Evolutionary conservation across 2,329 filamentous ascomycete genomes (phyloP).

Genomic region (Trichoderma hamatum): DNA sequence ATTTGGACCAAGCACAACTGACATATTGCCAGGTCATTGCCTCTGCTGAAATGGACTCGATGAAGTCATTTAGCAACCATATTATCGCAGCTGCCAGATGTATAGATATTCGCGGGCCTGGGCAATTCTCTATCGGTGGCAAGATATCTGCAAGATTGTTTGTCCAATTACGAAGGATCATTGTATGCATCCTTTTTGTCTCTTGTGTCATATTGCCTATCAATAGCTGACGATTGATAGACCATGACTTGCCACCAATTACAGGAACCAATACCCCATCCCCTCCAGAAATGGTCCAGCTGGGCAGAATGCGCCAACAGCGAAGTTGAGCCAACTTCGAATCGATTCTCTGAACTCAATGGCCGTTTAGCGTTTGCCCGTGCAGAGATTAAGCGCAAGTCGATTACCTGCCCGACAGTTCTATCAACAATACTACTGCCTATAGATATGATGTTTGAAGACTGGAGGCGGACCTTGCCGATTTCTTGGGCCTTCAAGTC

Average conservation of each 20-base stretch:
- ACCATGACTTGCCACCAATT: constrained; percentile 33
- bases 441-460: too few species aligned
- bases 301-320: constrained; percentile 28
- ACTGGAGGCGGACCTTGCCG: too few species aligned
- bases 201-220: too few species aligned
- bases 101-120: constrained; percentile 31
- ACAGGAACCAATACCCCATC: constrained; percentile 31
- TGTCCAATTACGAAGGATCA: constrained; percentile 30
- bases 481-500: too few species aligned
- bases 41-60: constrained; percentile 27
- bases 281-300: constrained; percentile 29
- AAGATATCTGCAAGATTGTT: constrained; percentile 28
- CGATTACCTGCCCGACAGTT: too few species aligned
- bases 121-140: constrained; percentile 28
- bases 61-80: constrained; percentile 32
- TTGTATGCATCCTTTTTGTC: constrained; percentile 20
- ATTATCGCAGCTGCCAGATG: constrained; percentile 30
- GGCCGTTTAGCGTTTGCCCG: too few species aligned
- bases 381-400: too few species aligned
- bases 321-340: background rate
- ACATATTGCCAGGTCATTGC: constrained; percentile 29
- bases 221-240: background rate
- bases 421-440: too few species aligned
- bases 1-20: too few species aligned
- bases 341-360: too few species aligned